Conservation (phyloP, 805 yeast genomes). For the Wickerhamiella alocasiicola region DNA sequence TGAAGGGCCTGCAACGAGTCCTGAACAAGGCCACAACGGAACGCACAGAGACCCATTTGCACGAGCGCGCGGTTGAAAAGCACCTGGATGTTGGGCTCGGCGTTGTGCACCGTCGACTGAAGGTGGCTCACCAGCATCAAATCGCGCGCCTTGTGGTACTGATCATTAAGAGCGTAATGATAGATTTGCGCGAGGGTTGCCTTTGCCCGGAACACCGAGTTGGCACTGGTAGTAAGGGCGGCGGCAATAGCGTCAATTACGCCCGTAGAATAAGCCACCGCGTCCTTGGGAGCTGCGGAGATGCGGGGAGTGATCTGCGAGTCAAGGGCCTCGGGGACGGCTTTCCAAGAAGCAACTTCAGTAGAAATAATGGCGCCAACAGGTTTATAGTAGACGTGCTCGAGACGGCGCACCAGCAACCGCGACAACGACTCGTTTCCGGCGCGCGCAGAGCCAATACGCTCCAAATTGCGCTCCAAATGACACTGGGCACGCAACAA, state of each 20-base stretch:
- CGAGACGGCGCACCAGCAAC: slow-evolving; percentile 70
- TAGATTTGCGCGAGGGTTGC: slow-evolving; percentile 79
- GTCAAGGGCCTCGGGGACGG: slow-evolving; percentile 30
- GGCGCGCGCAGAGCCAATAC: slow-evolving; percentile 22
- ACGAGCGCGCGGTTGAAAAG: slow-evolving; percentile 90
- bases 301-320: slow-evolving; percentile 29
- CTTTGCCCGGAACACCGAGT: slow-evolving; percentile 59
- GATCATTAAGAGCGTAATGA: slow-evolving; percentile 80
- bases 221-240: slow-evolving; percentile 53
- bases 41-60: slow-evolving; percentile 91
- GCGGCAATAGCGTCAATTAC: slow-evolving; percentile 56
- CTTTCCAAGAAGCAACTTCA: slow-evolving; percentile 68
- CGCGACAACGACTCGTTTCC: slow-evolving; percentile 41
- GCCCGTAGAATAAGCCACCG: slow-evolving; percentile 35
- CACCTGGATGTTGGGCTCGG: slow-evolving; percentile 80
- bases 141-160: slow-evolving; percentile 75
- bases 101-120: slow-evolving; percentile 67
- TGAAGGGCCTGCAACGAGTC: slow-evolving; percentile 79
- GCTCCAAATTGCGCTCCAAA: slow-evolving; percentile 43
- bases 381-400: slow-evolving; percentile 89
- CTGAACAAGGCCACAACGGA: slow-evolving; percentile 72
- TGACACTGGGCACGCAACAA: slow-evolving; percentile 79
- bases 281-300: slow-evolving; percentile 22
- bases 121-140: slow-evolving; percentile 77
- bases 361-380: slow-evolving; percentile 51